These are phyloP conservation scores for Alternaria panax DNA, from an alignment of 2,329 filamentous ascomycete genomes.

Conservation along the genomic window DNA sequence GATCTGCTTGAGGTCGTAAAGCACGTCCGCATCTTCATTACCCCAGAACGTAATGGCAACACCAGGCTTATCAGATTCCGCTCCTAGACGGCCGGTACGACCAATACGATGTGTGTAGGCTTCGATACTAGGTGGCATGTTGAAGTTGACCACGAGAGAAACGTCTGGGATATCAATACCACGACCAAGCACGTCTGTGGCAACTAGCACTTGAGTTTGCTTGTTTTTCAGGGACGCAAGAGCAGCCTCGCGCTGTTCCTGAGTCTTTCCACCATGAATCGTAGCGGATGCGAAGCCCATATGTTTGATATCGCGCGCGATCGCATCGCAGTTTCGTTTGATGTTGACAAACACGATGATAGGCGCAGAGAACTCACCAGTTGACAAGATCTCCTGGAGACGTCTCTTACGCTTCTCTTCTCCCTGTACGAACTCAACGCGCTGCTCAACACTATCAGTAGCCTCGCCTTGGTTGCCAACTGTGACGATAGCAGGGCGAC, in stretches of 20 bases:
- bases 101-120: conserved; percentile 96
- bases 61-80: conserved; percentile 94
- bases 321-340: conserved; percentile 96
- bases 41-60: conserved; percentile 95
- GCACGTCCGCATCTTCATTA: conserved; percentile 84
- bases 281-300: conserved; percentile 93
- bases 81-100: conserved; percentile 81
- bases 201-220: conserved; percentile 85
- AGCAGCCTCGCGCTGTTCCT: conserved; percentile 95
- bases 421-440: conserved; percentile 86
- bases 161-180: conserved; percentile 98
- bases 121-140: conserved; percentile 94
- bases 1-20: conserved; percentile 97
- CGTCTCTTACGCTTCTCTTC: conserved; percentile 98
- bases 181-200: conserved; percentile 92
- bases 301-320: conserved; percentile 90
- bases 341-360: conserved; percentile 99
- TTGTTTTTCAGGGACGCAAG: conserved; percentile 84
- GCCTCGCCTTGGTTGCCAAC: conserved; percentile 96
- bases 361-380: conserved; percentile 80
- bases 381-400: conserved; percentile 85
- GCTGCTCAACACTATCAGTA: conserved; percentile 96
- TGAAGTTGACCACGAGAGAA: conserved; percentile 95
- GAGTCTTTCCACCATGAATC: conserved; percentile 93
- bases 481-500: conserved; percentile 89